A percentile compares a stretch with the other conserved stretches of the same genome.
Conservation (phyloP, 495 filamentous ascomycete species). For the Hyaloscypha hepaticicola region DNA sequence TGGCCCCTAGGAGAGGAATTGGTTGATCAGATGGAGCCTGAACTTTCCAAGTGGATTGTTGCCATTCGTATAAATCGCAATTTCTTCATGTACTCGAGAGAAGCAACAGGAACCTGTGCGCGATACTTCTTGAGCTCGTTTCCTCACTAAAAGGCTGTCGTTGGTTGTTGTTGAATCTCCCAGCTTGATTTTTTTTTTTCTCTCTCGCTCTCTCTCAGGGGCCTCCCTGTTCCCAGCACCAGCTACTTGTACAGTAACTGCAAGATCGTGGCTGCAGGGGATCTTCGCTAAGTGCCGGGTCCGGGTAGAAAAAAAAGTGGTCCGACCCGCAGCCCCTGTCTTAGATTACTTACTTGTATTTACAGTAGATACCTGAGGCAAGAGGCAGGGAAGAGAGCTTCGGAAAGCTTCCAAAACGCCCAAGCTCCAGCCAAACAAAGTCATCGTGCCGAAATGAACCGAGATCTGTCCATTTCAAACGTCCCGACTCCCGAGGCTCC, state of each 20-base stretch:
- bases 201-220: neutral
- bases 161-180: no score
- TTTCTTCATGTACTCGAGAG: neutral
- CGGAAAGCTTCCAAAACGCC: neutral
- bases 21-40: neutral
- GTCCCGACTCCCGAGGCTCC: no score
- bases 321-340: neutral
- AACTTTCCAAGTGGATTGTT: neutral
- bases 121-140: neutral
- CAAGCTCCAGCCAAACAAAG: no score
- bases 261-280: neutral
- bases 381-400: neutral
- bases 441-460: no score
- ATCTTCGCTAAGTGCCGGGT: neutral
- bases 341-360: no score
- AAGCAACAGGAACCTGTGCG: neutral
- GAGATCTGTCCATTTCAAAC: no score
- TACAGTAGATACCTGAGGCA: no score
- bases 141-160: no score
- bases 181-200: no score
- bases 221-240: neutral
- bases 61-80: neutral
- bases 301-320: neutral
- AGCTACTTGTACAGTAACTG: neutral
- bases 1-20: neutral